A percentile compares a stretch with the other conserved stretches of the same genome.
phyloP scores from a whole-genome alignment of 257 asterid genomes.

The Anisodus tanguticus region DNA sequence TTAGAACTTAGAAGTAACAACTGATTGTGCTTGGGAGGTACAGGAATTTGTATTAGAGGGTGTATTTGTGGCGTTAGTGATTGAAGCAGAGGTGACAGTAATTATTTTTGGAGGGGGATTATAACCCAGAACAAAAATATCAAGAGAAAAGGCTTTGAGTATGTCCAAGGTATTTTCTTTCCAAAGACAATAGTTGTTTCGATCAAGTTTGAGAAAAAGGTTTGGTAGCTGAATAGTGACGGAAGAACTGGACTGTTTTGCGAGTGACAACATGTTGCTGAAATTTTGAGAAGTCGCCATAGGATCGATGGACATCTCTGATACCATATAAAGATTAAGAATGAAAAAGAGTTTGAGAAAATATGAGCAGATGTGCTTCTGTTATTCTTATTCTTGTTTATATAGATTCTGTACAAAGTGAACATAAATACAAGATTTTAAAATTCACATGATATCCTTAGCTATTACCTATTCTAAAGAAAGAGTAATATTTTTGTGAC shows the following conservation, averaged over 20 bases:
- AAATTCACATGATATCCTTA: neutral
- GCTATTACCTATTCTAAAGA: neutral
- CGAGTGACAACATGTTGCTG: neutral
- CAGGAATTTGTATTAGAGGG: neutral
- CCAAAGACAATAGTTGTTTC: neutral
- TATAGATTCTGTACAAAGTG: neutral
- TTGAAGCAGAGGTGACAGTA: neutral
- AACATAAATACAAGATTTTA: too few species aligned
- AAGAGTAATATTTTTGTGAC: neutral
- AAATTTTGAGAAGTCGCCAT: neutral
- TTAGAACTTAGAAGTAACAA: too few species aligned
- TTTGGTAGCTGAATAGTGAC: neutral
- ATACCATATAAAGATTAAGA: too few species aligned
- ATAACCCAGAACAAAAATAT: too few species aligned
- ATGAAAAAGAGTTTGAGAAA: too few species aligned
- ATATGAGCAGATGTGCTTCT: too few species aligned
- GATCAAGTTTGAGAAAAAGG: neutral
- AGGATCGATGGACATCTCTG: too few species aligned
- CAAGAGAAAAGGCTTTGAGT: neutral
- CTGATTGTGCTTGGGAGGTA: too few species aligned
- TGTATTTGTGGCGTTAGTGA: too few species aligned
- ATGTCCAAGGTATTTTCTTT: neutral
- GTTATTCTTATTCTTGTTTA: too few species aligned
- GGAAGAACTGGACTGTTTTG: neutral
- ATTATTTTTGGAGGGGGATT: too few species aligned